Evolutionary conservation across 768 basidiomycete species (phyloP), one percentile per base, ranked within the genome.

Genomic region (Gloeostereum incarnatum): DNA sequence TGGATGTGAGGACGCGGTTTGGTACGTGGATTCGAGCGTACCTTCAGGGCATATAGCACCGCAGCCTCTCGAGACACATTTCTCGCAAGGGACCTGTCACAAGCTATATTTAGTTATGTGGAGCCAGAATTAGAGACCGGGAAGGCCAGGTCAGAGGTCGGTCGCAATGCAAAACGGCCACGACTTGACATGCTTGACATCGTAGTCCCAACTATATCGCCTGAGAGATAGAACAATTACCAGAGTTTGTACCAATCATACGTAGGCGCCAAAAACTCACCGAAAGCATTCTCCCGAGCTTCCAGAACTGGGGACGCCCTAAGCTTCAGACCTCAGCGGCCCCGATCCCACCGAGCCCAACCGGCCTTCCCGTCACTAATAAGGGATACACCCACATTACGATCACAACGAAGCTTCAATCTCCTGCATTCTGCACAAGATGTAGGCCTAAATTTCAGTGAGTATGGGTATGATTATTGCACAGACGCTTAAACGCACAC

Each of bases 1-100:
- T 5, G 13, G 5, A 31, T 33, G 30, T 38, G 2, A 11, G 5
- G 17, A 6, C 31, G 6, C 36, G 29, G 9, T 6, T 14, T 6
- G n/a, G 43, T 36, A 38, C 45, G 31, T 26, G 24, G 27, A 38
- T n/a, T n/a, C n/a, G n/a, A n/a, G n/a, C 52, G 31, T 46, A 79
- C 84, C 84, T 40, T 79, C 74, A n/a, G 84, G 84, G 57, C 84
- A 88, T 40, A 87, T 80, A 13, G 74, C 63, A 17, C 73, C 75
- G 49, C 82, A 87, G 23, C 84, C 84, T 49, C 83, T 66, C 41
- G 79, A 78, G 17, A 73, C 71, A 51, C 85, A 88, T 53, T 76
- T 85, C 57, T 80, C 78, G 58, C 84, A 88, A 8, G 84, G 84
- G 23, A 85, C 68, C 81, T 86, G 47, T 18, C 39, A 31, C 32